Evolutionary conservation across 148 eudicot genomes (phyloP).

Genomic region (Vaccinium myrtillus): DNA sequence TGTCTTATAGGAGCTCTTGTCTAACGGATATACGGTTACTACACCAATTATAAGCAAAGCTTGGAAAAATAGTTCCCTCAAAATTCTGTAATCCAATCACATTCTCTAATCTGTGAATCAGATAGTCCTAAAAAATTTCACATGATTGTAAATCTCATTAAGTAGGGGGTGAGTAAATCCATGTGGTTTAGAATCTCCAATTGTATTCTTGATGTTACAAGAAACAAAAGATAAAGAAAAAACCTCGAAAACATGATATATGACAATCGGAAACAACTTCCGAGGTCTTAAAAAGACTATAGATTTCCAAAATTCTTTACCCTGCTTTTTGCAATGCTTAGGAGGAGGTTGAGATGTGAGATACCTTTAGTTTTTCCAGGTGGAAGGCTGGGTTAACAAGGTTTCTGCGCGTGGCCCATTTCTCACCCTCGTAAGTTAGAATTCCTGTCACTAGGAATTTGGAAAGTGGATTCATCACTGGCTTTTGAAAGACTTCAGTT

Average conservation of each 20-base stretch:
- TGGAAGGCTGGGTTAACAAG: constrained; percentile 35
- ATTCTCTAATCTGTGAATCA: neutral
- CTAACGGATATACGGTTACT: neutral
- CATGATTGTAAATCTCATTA: neutral
- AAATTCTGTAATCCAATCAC: neutral
- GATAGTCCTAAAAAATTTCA: neutral
- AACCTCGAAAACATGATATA: neutral
- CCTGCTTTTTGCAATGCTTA: neutral
- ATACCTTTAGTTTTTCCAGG: constrained; percentile 31
- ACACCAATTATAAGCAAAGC: neutral
- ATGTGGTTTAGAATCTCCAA: neutral
- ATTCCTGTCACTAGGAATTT: constrained; percentile 23
- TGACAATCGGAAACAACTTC: neutral
- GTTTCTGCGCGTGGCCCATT: constrained; percentile 33
- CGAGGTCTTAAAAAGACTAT: neutral
- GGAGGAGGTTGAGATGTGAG: neutral
- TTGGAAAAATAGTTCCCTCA: neutral
- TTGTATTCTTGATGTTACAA: neutral
- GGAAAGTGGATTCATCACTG: constrained; percentile 19
- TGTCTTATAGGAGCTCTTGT: neutral
- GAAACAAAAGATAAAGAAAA: neutral
- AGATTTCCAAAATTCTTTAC: neutral
- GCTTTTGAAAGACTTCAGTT: constrained; percentile 23
- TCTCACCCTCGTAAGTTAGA: constrained; percentile 28
- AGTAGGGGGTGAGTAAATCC: neutral